Evolutionary conservation across 129 eudicot genomes (phyloP).

Genomic region (Silybum marianum): DNA sequence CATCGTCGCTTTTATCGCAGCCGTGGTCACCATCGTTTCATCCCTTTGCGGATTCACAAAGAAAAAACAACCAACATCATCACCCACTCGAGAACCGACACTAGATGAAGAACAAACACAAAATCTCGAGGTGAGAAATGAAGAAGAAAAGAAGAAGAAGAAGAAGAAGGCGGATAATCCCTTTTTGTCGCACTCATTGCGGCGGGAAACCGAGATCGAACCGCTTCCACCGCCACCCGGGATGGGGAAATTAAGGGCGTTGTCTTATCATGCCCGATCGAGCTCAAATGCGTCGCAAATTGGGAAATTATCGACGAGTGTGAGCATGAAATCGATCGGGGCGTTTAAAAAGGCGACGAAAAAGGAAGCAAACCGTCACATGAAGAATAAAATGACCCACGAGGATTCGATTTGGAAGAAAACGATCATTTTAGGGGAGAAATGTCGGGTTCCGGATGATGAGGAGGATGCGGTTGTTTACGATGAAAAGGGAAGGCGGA

Average conservation of each 20-base stretch:
- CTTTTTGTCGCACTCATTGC: not conserved
- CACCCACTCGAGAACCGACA: not conserved
- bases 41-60: constrained; percentile 45
- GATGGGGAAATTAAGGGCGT: constrained; percentile 22
- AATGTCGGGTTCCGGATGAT: constrained; percentile 47
- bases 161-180: not conserved
- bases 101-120: not conserved
- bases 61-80: constrained; percentile 23
- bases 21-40: constrained; percentile 38
- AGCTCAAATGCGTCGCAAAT: constrained; percentile 28
- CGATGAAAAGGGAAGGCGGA: constrained; percentile 37
- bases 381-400: constrained; percentile 28
- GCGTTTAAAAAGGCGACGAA: constrained; percentile 20
- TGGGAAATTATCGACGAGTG: constrained; percentile 41
- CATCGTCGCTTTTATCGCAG: constrained; percentile 36
- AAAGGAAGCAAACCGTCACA: constrained; percentile 15
- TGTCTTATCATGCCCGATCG: constrained; percentile 41
- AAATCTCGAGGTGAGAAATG: constrained; percentile 1
- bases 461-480: constrained; percentile 38
- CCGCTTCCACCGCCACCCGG: constrained; percentile 40
- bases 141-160: not conserved
- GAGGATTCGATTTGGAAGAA: constrained; percentile 70
- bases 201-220: not conserved
- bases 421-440: constrained; percentile 64
- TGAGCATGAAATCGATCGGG: constrained; percentile 48